These are phyloP conservation scores for Nakazawaea molendinolei DNA, from an alignment of 805 yeast species.

Conservation along the genomic window DNA sequence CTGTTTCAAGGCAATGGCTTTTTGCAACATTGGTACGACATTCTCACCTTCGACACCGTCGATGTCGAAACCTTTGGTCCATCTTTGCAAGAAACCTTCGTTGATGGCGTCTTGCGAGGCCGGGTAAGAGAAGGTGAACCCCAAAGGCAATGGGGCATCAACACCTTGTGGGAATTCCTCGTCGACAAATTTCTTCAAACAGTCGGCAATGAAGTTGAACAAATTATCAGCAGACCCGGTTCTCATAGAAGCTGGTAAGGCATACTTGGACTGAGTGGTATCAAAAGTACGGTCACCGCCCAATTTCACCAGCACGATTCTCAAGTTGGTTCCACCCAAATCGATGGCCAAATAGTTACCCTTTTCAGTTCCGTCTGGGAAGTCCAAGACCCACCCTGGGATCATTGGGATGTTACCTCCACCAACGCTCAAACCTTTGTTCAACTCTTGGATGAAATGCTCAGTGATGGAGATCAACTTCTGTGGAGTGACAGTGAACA, in stretches of 20 bases:
- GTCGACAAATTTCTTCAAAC: conserved; percentile 61
- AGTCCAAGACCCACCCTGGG: conserved; percentile 93
- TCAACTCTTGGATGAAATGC: conserved; percentile 74
- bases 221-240: conserved; percentile 71
- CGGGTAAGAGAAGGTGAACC: conserved; percentile 94
- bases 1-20: conserved; percentile 52
- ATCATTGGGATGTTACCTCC: conserved; percentile 95
- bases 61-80: conserved; percentile 98
- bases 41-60: conserved; percentile 90
- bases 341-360: conserved; percentile 93
- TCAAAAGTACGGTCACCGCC: conserved; percentile 82
- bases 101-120: conserved; percentile 78
- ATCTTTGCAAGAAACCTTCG: conserved; percentile 82
- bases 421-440: conserved; percentile 66
- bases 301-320: conserved; percentile 83
- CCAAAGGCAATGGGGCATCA: conserved; percentile 59
- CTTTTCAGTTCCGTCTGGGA: conserved; percentile 84
- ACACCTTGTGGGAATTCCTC: conserved; percentile 64
- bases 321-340: conserved; percentile 94
- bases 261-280: conserved; percentile 79
- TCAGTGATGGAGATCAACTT: conserved; percentile 60
- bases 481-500: conserved; percentile 56
- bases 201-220: conserved; percentile 81
- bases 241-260: conserved; percentile 72
- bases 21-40: conserved; percentile 87